Evolutionary conservation across 805 yeast genomes (phyloP), one percentile per base, ranked within the genome.

Genomic region (Saccharomycopsis schoenii): DNA sequence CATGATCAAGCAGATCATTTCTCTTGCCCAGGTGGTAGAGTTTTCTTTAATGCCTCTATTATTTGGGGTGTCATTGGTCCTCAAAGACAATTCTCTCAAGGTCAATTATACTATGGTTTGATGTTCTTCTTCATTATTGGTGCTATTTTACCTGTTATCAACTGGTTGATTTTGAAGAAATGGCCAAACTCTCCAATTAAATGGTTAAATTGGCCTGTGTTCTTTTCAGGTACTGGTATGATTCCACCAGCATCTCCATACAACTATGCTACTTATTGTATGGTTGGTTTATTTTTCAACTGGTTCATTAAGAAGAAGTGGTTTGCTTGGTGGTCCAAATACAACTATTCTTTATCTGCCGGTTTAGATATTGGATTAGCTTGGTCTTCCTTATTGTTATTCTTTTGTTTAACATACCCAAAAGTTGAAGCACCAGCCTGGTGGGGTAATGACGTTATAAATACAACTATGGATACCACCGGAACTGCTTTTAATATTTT

Each of bases 271-370:
- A 71, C 82, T 8, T 85, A 80, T 73, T 79, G 83, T 64, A 69
- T 76, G 41, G 75, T 81, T 50, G 86, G 88, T 4, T 77, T 77
- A 64, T 58, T 76, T 4, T 86, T 85, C 73, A 83, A 83, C 74
- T 83, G 77, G 71, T 76, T 76, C 67, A 72, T 86, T 61, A 83
- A 82, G 62, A 76, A 81, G 57, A 74, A 76, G 62, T 84, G 81
- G 72, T 74, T 81, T 57, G 73, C 77, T 56, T 86, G 91, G 92
- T 86, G 92, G 91, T 84, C 85, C 50, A 86, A 85, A 70, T 86
- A 86, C 70, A 85, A 85, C 69, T 85, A 84, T 68, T 79, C 85
- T 3, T 72, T 86, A 59, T 80, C 88, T 17, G 83, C 87, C 24
- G 91, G 83, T 1, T 70, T 86, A 25, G 85, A 85, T 55, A 80